Percentiles rank a stretch among this genome's conserved stretches.
Evolutionary conservation across 148 eudicot genomes (phyloP).

Genomic region (Rhododendron simsii): DNA sequence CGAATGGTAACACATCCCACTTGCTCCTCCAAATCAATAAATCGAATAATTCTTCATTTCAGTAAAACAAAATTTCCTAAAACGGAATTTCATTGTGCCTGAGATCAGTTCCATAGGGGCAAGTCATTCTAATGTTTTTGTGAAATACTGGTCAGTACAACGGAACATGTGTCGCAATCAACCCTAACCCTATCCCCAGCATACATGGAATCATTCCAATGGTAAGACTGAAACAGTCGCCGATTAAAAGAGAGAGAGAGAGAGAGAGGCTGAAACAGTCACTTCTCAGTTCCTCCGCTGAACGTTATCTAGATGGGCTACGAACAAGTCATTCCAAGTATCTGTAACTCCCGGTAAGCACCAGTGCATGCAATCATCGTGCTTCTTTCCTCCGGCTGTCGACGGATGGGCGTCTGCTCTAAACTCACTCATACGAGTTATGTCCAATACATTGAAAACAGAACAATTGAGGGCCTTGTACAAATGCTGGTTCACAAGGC

Average conservation of each 20-base stretch:
- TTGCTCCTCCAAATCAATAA: background rate
- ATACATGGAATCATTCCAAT: background rate
- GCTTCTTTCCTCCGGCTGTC: conserved; percentile 88
- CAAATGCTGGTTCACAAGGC: conserved; percentile 71
- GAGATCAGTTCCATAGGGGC: background rate
- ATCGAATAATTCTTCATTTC: too few relatives aligned
- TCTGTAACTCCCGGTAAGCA: conserved; percentile 95
- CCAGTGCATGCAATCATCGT: conserved; percentile 99
- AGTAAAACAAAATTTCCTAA: too few relatives aligned
- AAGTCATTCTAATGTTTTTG: background rate
- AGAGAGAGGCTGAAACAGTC: background rate
- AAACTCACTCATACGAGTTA: conserved; percentile 77
- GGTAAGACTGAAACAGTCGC: background rate
- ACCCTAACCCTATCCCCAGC: background rate
- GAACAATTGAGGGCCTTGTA: conserved; percentile 53
- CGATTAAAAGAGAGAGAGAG: too few relatives aligned
- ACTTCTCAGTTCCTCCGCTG: conserved; percentile 20
- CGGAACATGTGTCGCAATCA: background rate
- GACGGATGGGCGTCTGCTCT: conserved; percentile 98
- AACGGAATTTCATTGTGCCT: background rate
- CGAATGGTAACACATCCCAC: background rate
- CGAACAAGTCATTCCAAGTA: conserved; percentile 89
- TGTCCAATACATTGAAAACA: conserved; percentile 55
- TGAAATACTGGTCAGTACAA: background rate
- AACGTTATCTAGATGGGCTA: conserved; percentile 44